A percentile compares a stretch with the other conserved stretches of the same genome.
phyloP scores from a whole-genome alignment of 768 basidiomycete genomes.

The Mycena venus region DNA sequence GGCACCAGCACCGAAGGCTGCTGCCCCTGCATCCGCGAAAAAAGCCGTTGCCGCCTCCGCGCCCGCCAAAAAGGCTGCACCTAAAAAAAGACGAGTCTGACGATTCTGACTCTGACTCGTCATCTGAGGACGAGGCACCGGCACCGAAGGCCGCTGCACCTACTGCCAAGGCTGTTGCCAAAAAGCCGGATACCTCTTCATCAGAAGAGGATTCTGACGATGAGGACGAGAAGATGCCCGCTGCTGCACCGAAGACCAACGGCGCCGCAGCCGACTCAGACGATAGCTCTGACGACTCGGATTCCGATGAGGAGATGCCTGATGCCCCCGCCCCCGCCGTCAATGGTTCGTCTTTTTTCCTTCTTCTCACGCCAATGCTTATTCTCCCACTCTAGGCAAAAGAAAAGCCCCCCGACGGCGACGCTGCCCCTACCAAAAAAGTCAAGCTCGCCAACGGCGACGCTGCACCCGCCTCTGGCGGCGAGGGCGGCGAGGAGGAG shows the following conservation, averaged over 20 bases:
- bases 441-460: constrained; percentile 77
- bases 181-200: constrained; percentile 34
- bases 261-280: constrained; percentile 37
- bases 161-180: constrained; percentile 36
- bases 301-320: constrained; percentile 73
- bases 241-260: constrained; percentile 17
- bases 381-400: constrained; percentile 62
- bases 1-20: constrained; percentile 35
- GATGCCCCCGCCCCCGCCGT: constrained; percentile 53
- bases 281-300: constrained; percentile 48
- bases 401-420: constrained; percentile 84
- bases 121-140: constrained; percentile 40
- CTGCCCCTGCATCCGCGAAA: background rate
- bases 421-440: constrained; percentile 80
- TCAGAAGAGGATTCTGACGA: constrained; percentile 50
- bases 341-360: constrained; percentile 49
- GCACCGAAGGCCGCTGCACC: constrained; percentile 27
- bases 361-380: constrained; percentile 8
- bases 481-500: constrained; percentile 59
- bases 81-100: constrained; percentile 36
- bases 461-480: constrained; percentile 52
- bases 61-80: constrained; percentile 27
- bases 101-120: constrained; percentile 41
- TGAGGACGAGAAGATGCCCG: constrained; percentile 36
- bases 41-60: background rate